Evolutionary conservation across 495 filamentous ascomycete species (phyloP), one percentile per base, ranked within the genome.

Genomic region (Penicillium chermesinum): DNA sequence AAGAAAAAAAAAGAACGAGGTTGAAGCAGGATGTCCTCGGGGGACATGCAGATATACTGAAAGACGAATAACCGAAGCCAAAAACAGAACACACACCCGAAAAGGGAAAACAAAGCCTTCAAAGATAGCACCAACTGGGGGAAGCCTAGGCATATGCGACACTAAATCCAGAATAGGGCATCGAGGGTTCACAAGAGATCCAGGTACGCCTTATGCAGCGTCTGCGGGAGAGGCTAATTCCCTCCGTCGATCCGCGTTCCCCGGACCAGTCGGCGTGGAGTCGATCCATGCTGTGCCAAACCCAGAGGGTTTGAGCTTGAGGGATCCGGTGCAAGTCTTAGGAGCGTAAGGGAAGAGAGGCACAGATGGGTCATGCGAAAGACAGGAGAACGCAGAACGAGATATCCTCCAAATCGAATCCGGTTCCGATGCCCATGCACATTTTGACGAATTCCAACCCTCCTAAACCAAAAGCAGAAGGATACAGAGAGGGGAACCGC

Each of bases 1-100:
- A 43, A 15, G 0, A 44, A 36, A 13, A 16, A 14, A 16, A 2
- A 33, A 34, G 16, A 43, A 33, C 6, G 15, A 32, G n/a, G 22
- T n/a, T n/a, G 21, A 16, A 15, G 13, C 32, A 36, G 0, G 38
- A 21, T 5, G 38, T 7, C 14, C 17, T 22, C 38, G 34, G 21
- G 34, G 15, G 14, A 44, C 32, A 44, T 44, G 42, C 32, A 36
- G 14, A 17, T 44, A 44, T 30, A 44, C 25, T 30, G 25, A 44
- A 44, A 13, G 27, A 33, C 7, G 17, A 13, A 16, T 2, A 44
- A 16, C n/a, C 13, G 25, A 5, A 14, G 27, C 14, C 30, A 18
- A 6, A 20, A 19, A 20, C 8, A 34, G n/a, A 44, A 22, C 15
- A 3, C 38, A 16, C 32, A 44, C 9, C 7, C 13, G 7, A 21